These are phyloP conservation scores for Castanea mollissima DNA, from an alignment of 306 rosid genomes.

Conservation along the genomic window DNA sequence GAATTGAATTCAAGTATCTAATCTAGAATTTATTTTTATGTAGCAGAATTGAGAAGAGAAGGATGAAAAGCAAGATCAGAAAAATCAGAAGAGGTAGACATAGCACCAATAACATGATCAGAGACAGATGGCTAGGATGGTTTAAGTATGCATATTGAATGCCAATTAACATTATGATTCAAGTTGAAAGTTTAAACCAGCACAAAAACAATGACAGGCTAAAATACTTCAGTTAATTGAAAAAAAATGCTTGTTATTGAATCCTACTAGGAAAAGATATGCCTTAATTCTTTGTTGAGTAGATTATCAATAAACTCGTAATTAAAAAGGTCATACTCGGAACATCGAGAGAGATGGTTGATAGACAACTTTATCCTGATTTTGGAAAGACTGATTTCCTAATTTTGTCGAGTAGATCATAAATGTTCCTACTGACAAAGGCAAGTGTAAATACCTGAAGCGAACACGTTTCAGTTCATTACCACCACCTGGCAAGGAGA, in stretches of 20 bases:
- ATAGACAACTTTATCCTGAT: too few relatives aligned
- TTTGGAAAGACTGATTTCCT: too few relatives aligned
- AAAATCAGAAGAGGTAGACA: not conserved
- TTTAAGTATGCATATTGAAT: not conserved
- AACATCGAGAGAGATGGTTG: too few relatives aligned
- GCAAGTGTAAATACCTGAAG: constrained; percentile 68
- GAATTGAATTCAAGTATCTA: not conserved
- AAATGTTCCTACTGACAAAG: not conserved
- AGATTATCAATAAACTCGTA: not conserved
- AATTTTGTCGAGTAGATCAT: constrained; percentile 14
- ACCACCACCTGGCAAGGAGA: constrained; percentile 59
- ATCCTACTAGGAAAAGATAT: not conserved
- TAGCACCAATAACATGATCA: not conserved
- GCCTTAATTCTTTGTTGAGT: constrained; percentile 4
- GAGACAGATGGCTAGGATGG: not conserved
- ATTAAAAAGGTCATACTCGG: not conserved
- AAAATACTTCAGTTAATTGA: not conserved
- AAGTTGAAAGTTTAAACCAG: not conserved
- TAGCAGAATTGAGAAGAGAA: not conserved
- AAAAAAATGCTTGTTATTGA: not conserved
- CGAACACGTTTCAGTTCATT: constrained; percentile 89
- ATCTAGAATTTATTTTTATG: not conserved
- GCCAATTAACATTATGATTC: not conserved
- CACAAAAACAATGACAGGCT: not conserved
- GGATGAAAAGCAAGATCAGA: not conserved